These are phyloP conservation scores for Cucurbitaria berberidis DNA, from an alignment of 2,329 filamentous ascomycete genomes.

Conservation along the genomic window DNA sequence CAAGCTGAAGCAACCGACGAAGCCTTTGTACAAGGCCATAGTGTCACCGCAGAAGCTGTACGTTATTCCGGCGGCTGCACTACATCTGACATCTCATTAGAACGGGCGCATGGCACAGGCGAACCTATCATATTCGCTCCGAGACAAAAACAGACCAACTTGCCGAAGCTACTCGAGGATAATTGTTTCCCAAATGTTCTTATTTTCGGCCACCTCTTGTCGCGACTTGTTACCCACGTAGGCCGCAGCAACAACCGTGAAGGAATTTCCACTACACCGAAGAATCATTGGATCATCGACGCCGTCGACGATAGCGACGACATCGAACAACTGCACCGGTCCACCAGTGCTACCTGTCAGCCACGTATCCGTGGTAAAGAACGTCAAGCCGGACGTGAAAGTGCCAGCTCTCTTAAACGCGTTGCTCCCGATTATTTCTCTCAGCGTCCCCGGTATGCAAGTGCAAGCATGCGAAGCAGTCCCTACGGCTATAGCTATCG, in stretches of 20 bases:
- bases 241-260: not conserved
- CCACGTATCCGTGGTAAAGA: not conserved
- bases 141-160: no score
- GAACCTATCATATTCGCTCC: no score
- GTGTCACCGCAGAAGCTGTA: no score
- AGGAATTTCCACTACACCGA: not conserved
- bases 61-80: no score
- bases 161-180: not conserved
- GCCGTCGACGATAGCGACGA: not conserved
- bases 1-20: no score
- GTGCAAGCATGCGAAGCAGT: not conserved
- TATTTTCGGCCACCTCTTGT: not conserved
- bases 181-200: not conserved
- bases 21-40: no score
- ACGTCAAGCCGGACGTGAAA: not conserved
- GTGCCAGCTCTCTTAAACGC: not conserved
- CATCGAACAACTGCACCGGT: not conserved
- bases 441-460: not conserved
- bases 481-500: not conserved
- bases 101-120: no score
- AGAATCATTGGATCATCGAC: not conserved
- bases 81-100: no score
- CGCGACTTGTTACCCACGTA: not conserved
- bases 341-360: not conserved
- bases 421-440: not conserved